Evolutionary conservation across 2,329 filamentous ascomycete species (phyloP).

Genomic region (Phoma sp.): DNA sequence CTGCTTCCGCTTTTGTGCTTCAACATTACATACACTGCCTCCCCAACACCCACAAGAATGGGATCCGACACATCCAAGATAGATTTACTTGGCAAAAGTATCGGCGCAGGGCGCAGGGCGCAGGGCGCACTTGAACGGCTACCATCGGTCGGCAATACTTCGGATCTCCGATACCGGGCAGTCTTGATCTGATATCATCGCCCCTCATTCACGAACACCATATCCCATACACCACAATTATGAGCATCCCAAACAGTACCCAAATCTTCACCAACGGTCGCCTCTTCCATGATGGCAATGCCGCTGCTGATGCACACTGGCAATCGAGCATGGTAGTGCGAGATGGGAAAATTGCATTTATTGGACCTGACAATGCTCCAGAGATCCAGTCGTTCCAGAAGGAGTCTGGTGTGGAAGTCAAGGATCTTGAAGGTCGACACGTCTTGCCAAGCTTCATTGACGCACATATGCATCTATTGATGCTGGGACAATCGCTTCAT

Average conservation of each 20-base stretch:
- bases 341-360: slow-evolving; percentile 51
- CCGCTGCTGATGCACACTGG: slow-evolving; percentile 15
- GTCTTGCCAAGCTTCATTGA: slow-evolving; percentile 65
- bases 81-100: background rate
- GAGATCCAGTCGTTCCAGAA: slow-evolving; percentile 36
- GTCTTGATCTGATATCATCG: slow-evolving; percentile 16
- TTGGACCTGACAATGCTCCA: slow-evolving; percentile 41
- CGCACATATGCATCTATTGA: slow-evolving; percentile 65
- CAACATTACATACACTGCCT: too few relatives aligned
- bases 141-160: slow-evolving; percentile 18
- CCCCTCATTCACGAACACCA: background rate
- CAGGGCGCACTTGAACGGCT: slow-evolving; percentile 5
- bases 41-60: background rate
- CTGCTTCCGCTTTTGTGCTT: background rate
- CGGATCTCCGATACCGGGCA: slow-evolving; percentile 24
- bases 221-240: background rate
- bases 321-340: slow-evolving; percentile 50
- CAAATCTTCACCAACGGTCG: slow-evolving; percentile 39
- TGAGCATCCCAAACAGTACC: slow-evolving; percentile 10
- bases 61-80: background rate
- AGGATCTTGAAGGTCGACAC: slow-evolving; percentile 49
- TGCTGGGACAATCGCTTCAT: slow-evolving; percentile 62
- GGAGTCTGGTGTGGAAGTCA: slow-evolving; percentile 25
- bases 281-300: slow-evolving; percentile 27
- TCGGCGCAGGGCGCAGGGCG: slow-evolving; percentile 1